Conservation (phyloP, 225 moss, liverwort and hornwort species). For the Pleurozium schreberi region DNA sequence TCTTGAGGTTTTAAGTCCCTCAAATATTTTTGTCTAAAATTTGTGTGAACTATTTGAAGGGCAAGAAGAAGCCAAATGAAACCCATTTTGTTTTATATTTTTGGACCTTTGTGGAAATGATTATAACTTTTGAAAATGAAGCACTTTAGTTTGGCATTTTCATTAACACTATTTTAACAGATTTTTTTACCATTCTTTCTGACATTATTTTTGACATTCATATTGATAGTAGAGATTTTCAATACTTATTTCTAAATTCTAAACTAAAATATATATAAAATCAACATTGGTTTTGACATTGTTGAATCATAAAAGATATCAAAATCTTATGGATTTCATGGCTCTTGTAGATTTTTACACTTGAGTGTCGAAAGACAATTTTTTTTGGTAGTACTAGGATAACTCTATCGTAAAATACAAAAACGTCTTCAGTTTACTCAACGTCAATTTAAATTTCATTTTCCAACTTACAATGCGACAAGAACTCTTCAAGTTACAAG, state of each 20-base stretch:
- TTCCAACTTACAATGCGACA: neutral
- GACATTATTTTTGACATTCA: too few relatives aligned
- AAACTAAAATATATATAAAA: too few relatives aligned
- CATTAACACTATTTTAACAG: fast-evolving
- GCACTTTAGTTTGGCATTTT: neutral
- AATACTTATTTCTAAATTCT: too few relatives aligned
- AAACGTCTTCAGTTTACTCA: neutral
- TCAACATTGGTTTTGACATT: neutral
- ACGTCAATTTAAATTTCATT: neutral
- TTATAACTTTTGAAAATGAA: neutral
- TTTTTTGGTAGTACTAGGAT: neutral
- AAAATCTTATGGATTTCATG: neutral
- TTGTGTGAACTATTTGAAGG: too few relatives aligned
- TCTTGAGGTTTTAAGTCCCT: too few relatives aligned
- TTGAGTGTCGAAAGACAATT: neutral
- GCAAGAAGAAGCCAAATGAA: neutral
- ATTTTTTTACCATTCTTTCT: too few relatives aligned
- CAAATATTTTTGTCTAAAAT: neutral
- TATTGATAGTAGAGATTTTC: neutral
- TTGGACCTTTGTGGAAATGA: neutral
- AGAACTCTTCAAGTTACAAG: neutral
- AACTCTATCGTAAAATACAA: neutral
- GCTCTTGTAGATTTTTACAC: neutral
- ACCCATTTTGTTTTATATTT: neutral
- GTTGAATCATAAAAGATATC: neutral